Conservation (phyloP, 805 yeast genomes). For the Lipomyces kockii region DNA sequence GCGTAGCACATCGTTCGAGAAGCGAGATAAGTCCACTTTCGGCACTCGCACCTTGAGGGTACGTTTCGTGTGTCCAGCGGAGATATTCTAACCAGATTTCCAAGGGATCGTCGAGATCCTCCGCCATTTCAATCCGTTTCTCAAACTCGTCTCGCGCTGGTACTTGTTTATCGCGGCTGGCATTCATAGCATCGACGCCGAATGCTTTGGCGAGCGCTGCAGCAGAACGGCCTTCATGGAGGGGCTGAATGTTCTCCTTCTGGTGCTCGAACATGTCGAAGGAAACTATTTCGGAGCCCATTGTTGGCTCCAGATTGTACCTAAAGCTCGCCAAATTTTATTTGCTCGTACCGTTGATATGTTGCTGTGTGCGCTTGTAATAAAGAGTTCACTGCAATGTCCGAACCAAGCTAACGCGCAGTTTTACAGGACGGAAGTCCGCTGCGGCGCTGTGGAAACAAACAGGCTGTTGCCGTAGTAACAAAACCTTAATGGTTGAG, state of each 20-base stretch:
- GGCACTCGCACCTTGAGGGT: conserved; percentile 63
- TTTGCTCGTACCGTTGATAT: neutral
- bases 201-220: conserved; percentile 56
- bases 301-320: neutral
- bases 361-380: neutral
- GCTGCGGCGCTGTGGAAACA: neutral
- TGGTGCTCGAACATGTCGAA: conserved; percentile 59
- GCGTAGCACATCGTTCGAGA: conserved; percentile 72
- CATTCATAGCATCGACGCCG: conserved; percentile 36
- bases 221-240: conserved; percentile 72
- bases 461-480: neutral
- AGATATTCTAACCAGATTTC: conserved; percentile 76
- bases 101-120: conserved; percentile 81
- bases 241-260: conserved; percentile 77
- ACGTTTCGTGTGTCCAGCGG: conserved; percentile 64
- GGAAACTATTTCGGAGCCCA: conserved; percentile 38
- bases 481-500: neutral
- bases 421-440: neutral
- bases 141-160: conserved; percentile 50
- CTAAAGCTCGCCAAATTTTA: neutral
- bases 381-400: neutral
- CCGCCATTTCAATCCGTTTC: conserved; percentile 49
- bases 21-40: conserved; percentile 69
- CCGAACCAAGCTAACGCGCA: neutral
- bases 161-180: conserved; percentile 40